These are phyloP conservation scores for Phytophthora fragariae DNA, from an alignment of 352 stramenopile species.

Conservation along the genomic window DNA sequence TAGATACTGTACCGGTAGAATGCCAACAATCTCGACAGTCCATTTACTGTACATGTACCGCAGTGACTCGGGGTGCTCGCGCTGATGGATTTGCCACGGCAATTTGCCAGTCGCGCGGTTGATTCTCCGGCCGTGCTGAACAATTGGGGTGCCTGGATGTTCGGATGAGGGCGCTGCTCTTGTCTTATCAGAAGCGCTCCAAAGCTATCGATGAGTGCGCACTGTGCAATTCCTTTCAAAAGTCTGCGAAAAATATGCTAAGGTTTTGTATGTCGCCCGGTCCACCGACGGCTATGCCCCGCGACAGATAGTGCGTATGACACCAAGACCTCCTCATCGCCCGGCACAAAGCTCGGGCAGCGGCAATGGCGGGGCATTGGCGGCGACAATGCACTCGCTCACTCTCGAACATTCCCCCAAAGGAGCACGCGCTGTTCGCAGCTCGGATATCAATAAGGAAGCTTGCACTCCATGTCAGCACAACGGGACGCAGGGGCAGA, in stretches of 20 bases:
- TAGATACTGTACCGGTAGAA: too few relatives aligned
- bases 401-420: constrained; percentile 29
- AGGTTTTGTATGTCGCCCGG: constrained; percentile 19
- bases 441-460: not conserved
- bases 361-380: not conserved
- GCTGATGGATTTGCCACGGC: not conserved
- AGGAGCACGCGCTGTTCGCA: constrained; percentile 1
- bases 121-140: constrained; percentile 30
- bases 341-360: constrained; percentile 32
- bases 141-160: constrained; percentile 34
- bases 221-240: constrained; percentile 20
- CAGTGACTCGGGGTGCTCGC: constrained; percentile 5
- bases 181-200: constrained; percentile 16
- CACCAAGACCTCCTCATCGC: constrained; percentile 22
- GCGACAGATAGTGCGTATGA: constrained; percentile 22
- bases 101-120: not conserved
- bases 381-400: constrained; percentile 1
- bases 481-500: constrained; percentile 6
- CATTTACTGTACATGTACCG: too few relatives aligned
- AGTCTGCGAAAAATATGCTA: constrained; percentile 34
- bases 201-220: constrained; percentile 9
- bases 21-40: too few relatives aligned
- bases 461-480: not conserved
- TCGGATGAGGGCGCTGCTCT: constrained; percentile 13
- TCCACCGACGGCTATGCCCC: not conserved